Percentiles rank a stretch among this genome's conserved stretches.
phyloP scores from a whole-genome alignment of 225 moss, liverwort and hornwort genomes.

The Ulota crispa region DNA sequence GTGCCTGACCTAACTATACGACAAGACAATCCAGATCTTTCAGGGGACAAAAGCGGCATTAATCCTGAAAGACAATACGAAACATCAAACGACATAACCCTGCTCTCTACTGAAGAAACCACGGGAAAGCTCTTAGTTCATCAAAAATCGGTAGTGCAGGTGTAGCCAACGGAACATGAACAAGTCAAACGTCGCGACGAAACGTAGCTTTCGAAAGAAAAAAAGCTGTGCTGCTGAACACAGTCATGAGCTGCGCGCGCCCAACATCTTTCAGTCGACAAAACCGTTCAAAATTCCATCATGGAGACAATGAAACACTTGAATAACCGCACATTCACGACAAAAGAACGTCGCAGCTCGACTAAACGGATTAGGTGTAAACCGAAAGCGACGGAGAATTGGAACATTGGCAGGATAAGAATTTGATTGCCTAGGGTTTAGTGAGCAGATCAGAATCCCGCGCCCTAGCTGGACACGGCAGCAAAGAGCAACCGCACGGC shows the following conservation, averaged over 20 bases:
- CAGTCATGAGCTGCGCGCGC: not conserved
- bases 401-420: not conserved
- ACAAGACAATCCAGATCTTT: not conserved
- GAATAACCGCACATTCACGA: not conserved
- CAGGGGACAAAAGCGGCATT: not conserved
- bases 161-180: not conserved
- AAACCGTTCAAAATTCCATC: not conserved
- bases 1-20: not conserved
- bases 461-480: not conserved
- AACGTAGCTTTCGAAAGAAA: not conserved
- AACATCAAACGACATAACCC: not conserved
- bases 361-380: not conserved
- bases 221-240: not conserved
- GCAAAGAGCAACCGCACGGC: not conserved
- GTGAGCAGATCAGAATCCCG: constrained; percentile 21
- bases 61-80: constrained; percentile 12
- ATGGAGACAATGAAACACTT: not conserved
- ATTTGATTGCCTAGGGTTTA: constrained; percentile 20
- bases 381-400: not conserved
- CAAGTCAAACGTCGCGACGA: not conserved
- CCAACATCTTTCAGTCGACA: not conserved
- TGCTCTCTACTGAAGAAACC: not conserved
- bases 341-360: constrained; percentile 12
- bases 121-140: not conserved
- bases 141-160: not conserved